Evolutionary conservation across 306 rosid genomes (phyloP).

Genomic region (Cicer judaicum): DNA sequence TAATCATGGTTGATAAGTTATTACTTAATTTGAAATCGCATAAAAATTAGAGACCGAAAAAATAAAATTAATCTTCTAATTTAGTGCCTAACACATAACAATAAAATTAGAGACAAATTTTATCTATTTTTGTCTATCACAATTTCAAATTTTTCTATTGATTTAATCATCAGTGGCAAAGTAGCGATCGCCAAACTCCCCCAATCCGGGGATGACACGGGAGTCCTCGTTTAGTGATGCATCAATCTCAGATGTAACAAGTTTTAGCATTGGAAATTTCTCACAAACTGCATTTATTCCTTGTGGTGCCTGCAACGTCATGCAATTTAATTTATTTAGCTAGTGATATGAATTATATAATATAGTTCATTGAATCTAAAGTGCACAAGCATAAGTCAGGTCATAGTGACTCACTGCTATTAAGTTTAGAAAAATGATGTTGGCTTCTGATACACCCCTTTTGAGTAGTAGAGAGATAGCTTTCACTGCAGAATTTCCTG

Average conservation of each 20-base stretch:
- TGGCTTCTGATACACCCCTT: constrained; percentile 85
- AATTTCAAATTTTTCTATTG: background rate
- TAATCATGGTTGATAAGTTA: no score
- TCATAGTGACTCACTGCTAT: constrained; percentile 70
- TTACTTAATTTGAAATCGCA: no score
- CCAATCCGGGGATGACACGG: constrained; percentile 85
- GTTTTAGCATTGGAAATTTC: constrained; percentile 75
- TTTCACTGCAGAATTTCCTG: constrained; percentile 86
- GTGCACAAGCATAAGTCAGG: background rate
- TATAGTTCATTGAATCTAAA: constrained; percentile 1
- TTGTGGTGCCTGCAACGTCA: constrained; percentile 75
- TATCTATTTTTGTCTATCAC: no score
- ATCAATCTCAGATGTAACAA: constrained; percentile 90
- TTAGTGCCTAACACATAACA: no score
- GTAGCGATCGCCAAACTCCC: constrained; percentile 90
- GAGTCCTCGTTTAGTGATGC: constrained; percentile 62
- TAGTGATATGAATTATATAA: background rate
- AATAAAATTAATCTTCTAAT: no score
- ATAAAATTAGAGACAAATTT: no score
- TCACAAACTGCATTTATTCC: constrained; percentile 76
- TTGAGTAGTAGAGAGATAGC: constrained; percentile 77
- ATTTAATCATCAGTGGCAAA: constrained; percentile 69
- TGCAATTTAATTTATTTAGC: constrained; percentile 4
- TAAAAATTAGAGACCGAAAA: no score
- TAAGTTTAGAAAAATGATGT: constrained; percentile 80